A percentile compares a stretch with the other conserved stretches of the same genome.
Evolutionary conservation across 202 grass and related monocot species (phyloP).

Genomic region (Zoysia matrella): DNA sequence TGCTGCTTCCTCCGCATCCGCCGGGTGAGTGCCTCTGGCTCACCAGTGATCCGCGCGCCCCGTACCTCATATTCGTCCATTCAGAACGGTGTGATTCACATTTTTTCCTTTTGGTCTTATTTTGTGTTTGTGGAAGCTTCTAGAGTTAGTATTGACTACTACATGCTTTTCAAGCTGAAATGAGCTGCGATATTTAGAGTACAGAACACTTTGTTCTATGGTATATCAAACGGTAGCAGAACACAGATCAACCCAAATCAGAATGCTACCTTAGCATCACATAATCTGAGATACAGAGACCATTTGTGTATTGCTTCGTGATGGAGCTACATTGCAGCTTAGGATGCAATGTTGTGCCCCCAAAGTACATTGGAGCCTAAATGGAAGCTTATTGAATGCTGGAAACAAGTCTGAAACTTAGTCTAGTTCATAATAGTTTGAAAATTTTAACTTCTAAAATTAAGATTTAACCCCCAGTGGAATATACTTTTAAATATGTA

Average conservation of each 20-base stretch:
- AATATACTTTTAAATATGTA: not conserved
- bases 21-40: conserved; percentile 33
- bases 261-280: not conserved
- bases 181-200: not conserved
- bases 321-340: not conserved
- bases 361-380: not conserved
- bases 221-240: not conserved
- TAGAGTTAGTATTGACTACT: not conserved
- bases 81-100: not conserved
- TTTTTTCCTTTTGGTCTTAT: not conserved
- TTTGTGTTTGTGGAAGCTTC: not conserved
- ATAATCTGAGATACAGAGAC: too few species aligned
- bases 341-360: not conserved
- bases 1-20: not conserved
- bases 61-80: not conserved
- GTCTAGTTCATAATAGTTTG: not conserved
- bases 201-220: not conserved
- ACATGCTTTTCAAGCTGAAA: not conserved
- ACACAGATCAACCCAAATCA: not conserved
- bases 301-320: not conserved
- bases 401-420: not conserved
- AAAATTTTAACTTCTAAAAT: not conserved
- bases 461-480: not conserved
- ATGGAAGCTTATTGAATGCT: not conserved
- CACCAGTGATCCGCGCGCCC: not conserved